Percentiles rank a stretch among this genome's conserved stretches.
Evolutionary conservation across 2,329 filamentous ascomycete genomes (phyloP).

Genomic region (Pseudopyricularia javanii): DNA sequence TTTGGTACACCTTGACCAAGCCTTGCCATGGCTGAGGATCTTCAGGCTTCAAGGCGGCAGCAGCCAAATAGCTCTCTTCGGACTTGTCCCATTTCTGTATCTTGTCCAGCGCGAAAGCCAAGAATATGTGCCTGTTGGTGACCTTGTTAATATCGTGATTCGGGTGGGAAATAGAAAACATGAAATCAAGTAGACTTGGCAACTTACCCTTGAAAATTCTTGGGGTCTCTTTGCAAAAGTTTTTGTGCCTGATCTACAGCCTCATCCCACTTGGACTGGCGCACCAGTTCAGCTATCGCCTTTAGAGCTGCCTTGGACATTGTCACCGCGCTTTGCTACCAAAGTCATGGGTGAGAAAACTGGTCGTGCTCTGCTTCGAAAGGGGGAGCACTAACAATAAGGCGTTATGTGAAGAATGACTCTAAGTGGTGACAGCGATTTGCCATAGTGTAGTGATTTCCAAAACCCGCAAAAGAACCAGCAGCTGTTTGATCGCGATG

Average conservation of each 20-base stretch:
- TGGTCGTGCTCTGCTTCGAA: neutral
- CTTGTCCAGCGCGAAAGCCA: slow-evolving; percentile 77
- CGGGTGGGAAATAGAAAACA: neutral
- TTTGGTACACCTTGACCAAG: slow-evolving; percentile 74
- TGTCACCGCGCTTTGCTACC: neutral
- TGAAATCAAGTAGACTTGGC: neutral
- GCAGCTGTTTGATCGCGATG: no score
- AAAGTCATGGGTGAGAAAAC: neutral
- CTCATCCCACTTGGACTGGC: slow-evolving; percentile 66
- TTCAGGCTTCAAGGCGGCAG: slow-evolving; percentile 56
- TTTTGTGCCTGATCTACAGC: slow-evolving; percentile 57
- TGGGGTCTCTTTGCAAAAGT: slow-evolving; percentile 58
- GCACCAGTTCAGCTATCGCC: slow-evolving; percentile 65
- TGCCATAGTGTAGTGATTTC: no score
- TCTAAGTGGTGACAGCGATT: no score
- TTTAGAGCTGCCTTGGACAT: slow-evolving; percentile 63
- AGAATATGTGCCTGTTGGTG: slow-evolving; percentile 57
- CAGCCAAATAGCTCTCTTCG: slow-evolving; percentile 63
- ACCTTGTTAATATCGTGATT: slow-evolving; percentile 5
- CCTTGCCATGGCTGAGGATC: slow-evolving; percentile 89
- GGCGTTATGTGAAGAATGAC: no score
- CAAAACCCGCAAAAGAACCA: no score
- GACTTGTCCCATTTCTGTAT: slow-evolving; percentile 58
- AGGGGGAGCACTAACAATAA: neutral
- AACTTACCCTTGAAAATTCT: slow-evolving; percentile 70